These are phyloP conservation scores for Globisporangium alternatum DNA, from an alignment of 352 stramenopile genomes.

Conservation along the genomic window DNA sequence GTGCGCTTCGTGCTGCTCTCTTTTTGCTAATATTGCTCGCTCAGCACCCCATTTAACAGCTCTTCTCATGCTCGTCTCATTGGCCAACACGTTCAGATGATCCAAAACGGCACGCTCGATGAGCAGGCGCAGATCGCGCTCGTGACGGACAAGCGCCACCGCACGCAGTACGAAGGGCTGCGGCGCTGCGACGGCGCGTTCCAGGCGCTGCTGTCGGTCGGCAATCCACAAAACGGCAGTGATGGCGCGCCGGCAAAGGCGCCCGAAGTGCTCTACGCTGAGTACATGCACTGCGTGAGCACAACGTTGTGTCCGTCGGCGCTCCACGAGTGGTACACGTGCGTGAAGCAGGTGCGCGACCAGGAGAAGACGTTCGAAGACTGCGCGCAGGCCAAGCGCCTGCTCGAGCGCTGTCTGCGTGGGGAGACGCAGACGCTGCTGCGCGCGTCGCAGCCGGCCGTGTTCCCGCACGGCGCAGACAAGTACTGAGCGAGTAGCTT, in stretches of 20 bases:
- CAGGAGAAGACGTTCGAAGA: conserved; percentile 35
- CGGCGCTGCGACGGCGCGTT: conserved; percentile 56
- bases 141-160: conserved; percentile 32
- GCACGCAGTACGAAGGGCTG: conserved; percentile 41
- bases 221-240: conserved; percentile 7
- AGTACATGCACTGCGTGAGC: conserved; percentile 63
- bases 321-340: conserved; percentile 50
- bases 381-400: conserved; percentile 47
- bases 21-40: background rate
- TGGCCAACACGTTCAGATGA: conserved; percentile 27
- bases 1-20: conserved; percentile 19
- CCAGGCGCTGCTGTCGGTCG: conserved; percentile 37
- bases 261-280: conserved; percentile 48
- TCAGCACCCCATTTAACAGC: background rate
- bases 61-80: background rate
- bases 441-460: conserved; percentile 52
- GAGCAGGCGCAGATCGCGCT: conserved; percentile 43
- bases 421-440: conserved; percentile 63
- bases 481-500: background rate
- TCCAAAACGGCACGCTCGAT: conserved; percentile 34
- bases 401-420: conserved; percentile 77
- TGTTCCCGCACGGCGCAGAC: conserved; percentile 35
- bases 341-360: conserved; percentile 41
- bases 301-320: conserved; percentile 45
- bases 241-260: conserved; percentile 23